Base-by-base conservation (phyloP, 1,284 basidiomycete genomes). In the Leccinum fuscescens region DNA sequence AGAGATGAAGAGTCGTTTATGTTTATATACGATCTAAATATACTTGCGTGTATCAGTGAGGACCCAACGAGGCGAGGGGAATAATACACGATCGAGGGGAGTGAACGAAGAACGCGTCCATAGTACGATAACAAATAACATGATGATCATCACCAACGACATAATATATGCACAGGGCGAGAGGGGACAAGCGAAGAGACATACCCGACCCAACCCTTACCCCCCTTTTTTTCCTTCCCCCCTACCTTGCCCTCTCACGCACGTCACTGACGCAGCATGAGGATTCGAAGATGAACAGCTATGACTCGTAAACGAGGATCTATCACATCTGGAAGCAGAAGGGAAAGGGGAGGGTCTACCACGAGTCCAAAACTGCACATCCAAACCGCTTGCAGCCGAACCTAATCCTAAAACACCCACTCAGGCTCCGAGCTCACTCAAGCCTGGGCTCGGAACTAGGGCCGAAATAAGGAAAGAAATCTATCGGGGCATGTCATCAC, bases 401-500 rank as follows among this genome's bases (percentile, higher is more conserved):
- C 53, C 60, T 53, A 52, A 56, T 42, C 54, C 54, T 60, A 57
- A 55, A 56, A 57, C 60, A 64, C 50, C 67, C 58, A 68, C 58
- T 54, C 33, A 65, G 65, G 58, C 50, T 63, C 66, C 60, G 57
- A 62, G 37, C 44, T 33, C 55, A 56, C 56, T 37, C 27, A 61
- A 35, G 35, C 48, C 53, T n/a, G 22, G 29, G 9, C 29, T 31
- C 29, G 29, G n/a, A 49, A 37, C 17, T 42, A 22, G 39, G 44
- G 15, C 24, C 29, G 44, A 33, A 65, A 63, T 9, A 24, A 49
- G 6, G 20, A 66, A n/a, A n/a, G 8, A 31, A 69, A 59, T 71
- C 62, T 72, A 72, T 71, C 69, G 72, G 59, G 77, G 80, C 78
- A 82, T 83, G 66, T 85, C 83, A 69, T 85, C 84, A 74, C 82